phyloP scores from a whole-genome alignment of 2,329 filamentous ascomycete species.

The Cladorrhinum sp. region DNA sequence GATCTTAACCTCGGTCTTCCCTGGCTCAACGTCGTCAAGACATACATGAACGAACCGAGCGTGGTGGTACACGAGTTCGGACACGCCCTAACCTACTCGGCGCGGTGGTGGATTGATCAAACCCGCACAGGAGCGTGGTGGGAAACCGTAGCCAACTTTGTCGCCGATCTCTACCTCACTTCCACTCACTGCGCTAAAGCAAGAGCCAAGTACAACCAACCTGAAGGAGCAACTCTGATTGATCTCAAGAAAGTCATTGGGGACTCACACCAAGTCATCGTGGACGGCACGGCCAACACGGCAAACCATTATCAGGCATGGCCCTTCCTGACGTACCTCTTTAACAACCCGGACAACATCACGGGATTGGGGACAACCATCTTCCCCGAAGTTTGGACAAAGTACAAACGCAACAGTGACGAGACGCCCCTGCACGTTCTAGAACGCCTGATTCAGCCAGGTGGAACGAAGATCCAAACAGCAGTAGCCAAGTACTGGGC shows the following conservation, averaged over 20 bases:
- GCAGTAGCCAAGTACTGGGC: conserved; percentile 51
- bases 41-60: conserved; percentile 37
- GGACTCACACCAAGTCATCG: conserved; percentile 46
- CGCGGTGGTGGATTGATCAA: conserved; percentile 44
- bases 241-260: conserved; percentile 45
- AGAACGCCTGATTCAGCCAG: conserved; percentile 36
- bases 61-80: conserved; percentile 51
- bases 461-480: conserved; percentile 34
- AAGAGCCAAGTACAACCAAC: conserved; percentile 36
- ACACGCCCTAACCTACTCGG: conserved; percentile 46
- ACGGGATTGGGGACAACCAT: conserved; percentile 40
- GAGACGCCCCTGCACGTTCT: conserved; percentile 50
- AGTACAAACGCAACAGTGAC: conserved; percentile 44
- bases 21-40: conserved; percentile 42
- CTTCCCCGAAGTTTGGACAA: conserved; percentile 41
- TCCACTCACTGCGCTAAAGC: conserved; percentile 42
- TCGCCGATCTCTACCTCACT: conserved; percentile 48
- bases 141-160: conserved; percentile 50
- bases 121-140: conserved; percentile 47
- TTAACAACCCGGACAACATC: conserved; percentile 46
- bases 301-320: conserved; percentile 53
- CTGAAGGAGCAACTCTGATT: conserved; percentile 38
- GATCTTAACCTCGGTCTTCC: conserved; percentile 39
- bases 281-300: conserved; percentile 40
- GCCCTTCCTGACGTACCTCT: conserved; percentile 49